These are phyloP conservation scores for Metschnikowia henanensis DNA, from an alignment of 805 yeast species.

Conservation along the genomic window DNA sequence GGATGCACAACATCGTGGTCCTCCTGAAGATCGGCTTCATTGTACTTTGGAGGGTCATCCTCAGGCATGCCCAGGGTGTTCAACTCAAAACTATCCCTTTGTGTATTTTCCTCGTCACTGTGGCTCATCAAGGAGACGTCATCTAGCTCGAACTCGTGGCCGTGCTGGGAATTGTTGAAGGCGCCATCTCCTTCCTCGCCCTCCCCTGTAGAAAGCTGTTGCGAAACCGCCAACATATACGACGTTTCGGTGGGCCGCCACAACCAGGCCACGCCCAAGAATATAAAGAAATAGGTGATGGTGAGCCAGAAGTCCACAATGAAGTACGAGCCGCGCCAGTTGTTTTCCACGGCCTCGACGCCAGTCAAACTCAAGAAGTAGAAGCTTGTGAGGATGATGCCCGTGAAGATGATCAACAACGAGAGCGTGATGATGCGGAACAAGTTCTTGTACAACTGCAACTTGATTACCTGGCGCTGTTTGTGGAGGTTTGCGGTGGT, in stretches of 20 bases:
- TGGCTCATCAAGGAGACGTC: slow-evolving; percentile 55
- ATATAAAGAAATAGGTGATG: slow-evolving; percentile 79
- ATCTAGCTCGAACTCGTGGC: slow-evolving; percentile 61
- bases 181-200: slow-evolving; percentile 33
- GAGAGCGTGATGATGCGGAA: slow-evolving; percentile 75
- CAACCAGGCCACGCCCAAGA: slow-evolving; percentile 79
- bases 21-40: slow-evolving; percentile 19
- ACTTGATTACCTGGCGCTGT: slow-evolving; percentile 90
- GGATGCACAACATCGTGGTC: slow-evolving; percentile 13
- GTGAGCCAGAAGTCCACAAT: slow-evolving; percentile 95
- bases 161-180: slow-evolving; percentile 30
- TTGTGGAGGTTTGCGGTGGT: slow-evolving; percentile 74
- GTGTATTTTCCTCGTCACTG: slow-evolving; percentile 37
- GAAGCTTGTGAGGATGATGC: slow-evolving; percentile 69
- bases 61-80: slow-evolving; percentile 19
- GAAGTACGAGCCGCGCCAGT: slow-evolving; percentile 92
- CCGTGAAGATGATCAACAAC: slow-evolving; percentile 65
- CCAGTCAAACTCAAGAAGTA: slow-evolving; percentile 72
- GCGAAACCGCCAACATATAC: slow-evolving; percentile 90
- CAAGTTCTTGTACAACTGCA: slow-evolving; percentile 79
- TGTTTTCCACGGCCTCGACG: slow-evolving; percentile 74
- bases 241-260: slow-evolving; percentile 99
- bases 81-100: slow-evolving; percentile 41
- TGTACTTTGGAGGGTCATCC: slow-evolving; percentile 34
- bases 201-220: slow-evolving; percentile 85